Base-by-base conservation (phyloP, 2,329 filamentous ascomycete species). In the Pestalotiopsis sp. region DNA sequence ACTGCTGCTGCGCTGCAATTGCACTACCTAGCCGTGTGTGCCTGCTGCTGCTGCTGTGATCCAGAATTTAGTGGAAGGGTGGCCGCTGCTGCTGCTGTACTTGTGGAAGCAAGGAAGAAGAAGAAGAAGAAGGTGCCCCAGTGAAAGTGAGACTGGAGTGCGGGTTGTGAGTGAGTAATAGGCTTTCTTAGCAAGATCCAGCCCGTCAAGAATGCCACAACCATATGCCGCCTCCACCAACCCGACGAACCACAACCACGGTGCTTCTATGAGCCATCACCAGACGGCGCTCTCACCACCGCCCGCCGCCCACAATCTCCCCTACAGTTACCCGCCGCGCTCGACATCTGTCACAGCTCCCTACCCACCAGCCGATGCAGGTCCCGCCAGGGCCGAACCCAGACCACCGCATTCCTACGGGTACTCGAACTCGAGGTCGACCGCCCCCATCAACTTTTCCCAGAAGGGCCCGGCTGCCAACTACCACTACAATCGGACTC, bases 181-280 rank as follows among this genome's bases (percentile, higher is more conserved):
- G 31, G 20, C 31, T 63, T 45, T 63, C 27, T 45, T 63, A 41
- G 60, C 60, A 45, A 63, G 62, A 38, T 36, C 31, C 31, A 36
- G 31, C 31, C 31, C 31, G 31, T 62, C n/a, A 25, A 69, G 62
- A 57, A 69, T 69, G 68, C 66, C 68, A 69, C 68, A 65, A 68
- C 68, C 68, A 69, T 66, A 69, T 67, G 68, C 17, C 45, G 45
- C 62, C 60, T 62, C 64, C 62, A 69, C 60, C 64, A 67, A 64
- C 64, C 56, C 58, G 45, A 60, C 60, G 59, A 67, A 64, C 64
- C 56, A 49, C 31, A 60, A 58, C 63, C 52, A 39, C 63, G 65
- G 68, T 67, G 61, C 64, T 41, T 60, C 60, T 13, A 52, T 61
- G 61, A 59, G 38, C 59, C 66, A 68, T 60, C 60, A 61, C 23